These are phyloP conservation scores for Aotearoamyces nothofagi DNA, from an alignment of 2,329 filamentous ascomycete genomes.

Conservation along the genomic window DNA sequence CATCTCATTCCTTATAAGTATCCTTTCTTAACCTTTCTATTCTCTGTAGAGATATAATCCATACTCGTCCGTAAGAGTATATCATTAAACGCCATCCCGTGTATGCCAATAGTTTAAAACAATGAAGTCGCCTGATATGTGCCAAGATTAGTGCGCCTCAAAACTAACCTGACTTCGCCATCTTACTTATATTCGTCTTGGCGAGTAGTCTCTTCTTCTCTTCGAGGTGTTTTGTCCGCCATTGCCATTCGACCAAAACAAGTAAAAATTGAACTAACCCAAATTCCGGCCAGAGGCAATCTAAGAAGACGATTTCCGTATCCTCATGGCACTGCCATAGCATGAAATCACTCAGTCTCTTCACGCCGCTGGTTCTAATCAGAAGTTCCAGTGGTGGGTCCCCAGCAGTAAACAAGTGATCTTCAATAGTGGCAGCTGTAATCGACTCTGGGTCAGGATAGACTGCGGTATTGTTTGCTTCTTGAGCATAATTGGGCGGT, in stretches of 20 bases:
- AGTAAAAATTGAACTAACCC: slow-evolving; percentile 88
- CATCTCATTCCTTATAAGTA: too few relatives aligned
- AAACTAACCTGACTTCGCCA: too few relatives aligned
- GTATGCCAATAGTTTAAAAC: too few relatives aligned
- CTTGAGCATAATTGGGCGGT: slow-evolving; percentile 13
- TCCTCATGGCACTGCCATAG: slow-evolving; percentile 94
- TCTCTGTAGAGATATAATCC: too few relatives aligned
- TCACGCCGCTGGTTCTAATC: slow-evolving; percentile 82
- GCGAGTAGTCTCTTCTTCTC: too few relatives aligned
- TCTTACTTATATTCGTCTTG: too few relatives aligned
- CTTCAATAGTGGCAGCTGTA: slow-evolving; percentile 64
- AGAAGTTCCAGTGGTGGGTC: slow-evolving; percentile 84
- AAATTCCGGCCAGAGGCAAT: slow-evolving; percentile 92
- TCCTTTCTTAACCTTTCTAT: too few relatives aligned
- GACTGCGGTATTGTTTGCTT: slow-evolving; percentile 20
- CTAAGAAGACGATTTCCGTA: slow-evolving; percentile 82
- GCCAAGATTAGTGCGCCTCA: too few relatives aligned
- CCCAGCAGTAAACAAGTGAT: slow-evolving; percentile 76
- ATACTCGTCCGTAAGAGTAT: too few relatives aligned
- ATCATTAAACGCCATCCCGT: too few relatives aligned
- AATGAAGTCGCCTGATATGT: too few relatives aligned
- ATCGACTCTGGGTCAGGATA: slow-evolving; percentile 77
- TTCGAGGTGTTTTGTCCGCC: slow-evolving; percentile 28
- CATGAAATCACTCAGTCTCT: slow-evolving; percentile 93
- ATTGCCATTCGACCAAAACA: slow-evolving; percentile 82